A percentile compares a stretch with the other conserved stretches of the same genome.
phyloP scores from a whole-genome alignment of 257 asterid species.

The Euphrasia confusa region DNA sequence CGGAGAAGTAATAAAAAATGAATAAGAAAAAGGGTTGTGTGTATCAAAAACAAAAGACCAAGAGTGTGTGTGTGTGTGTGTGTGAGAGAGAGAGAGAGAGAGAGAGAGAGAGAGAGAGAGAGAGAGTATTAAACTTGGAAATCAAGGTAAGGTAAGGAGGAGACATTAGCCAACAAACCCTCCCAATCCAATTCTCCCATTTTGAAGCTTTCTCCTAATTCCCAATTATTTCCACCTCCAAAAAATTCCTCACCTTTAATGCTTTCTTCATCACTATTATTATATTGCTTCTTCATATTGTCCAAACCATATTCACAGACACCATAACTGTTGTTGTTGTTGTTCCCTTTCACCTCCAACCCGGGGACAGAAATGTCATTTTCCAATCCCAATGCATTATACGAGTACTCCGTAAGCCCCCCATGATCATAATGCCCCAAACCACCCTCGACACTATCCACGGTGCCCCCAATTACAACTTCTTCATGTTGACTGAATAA shows the following conservation, averaged over 20 bases:
- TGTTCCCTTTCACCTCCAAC: conserved; percentile 37
- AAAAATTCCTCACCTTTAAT: conserved; percentile 53
- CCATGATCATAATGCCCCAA: conserved; percentile 20
- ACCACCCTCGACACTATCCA: conserved; percentile 5
- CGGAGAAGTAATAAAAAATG: neutral
- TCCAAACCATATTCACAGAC: conserved; percentile 32
- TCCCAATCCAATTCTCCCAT: conserved; percentile 94
- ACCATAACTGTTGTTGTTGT: conserved; percentile 28
- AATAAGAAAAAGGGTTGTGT: neutral
- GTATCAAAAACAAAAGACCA: conserved; percentile 3
- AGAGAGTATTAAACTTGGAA: conserved; percentile 49
- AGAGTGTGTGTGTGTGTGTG: neutral
- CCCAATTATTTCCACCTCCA: conserved; percentile 69
- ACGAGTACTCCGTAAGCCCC: conserved; percentile 35
- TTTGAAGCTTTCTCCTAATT: conserved; percentile 52
- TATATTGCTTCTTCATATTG: conserved; percentile 15
- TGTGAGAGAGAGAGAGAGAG: conserved; percentile 10
- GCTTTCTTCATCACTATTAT: conserved; percentile 19
- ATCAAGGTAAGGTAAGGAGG: conserved; percentile 85
- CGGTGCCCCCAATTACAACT: neutral
- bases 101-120: conserved; percentile 17
- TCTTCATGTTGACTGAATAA: conserved; percentile 18
- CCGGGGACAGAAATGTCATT: conserved; percentile 63
- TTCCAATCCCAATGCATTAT: conserved; percentile 44
- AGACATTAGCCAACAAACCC: conserved; percentile 91